These are phyloP conservation scores for Globisporangium orthogonon DNA, from an alignment of 352 stramenopile genomes.

Conservation along the genomic window DNA sequence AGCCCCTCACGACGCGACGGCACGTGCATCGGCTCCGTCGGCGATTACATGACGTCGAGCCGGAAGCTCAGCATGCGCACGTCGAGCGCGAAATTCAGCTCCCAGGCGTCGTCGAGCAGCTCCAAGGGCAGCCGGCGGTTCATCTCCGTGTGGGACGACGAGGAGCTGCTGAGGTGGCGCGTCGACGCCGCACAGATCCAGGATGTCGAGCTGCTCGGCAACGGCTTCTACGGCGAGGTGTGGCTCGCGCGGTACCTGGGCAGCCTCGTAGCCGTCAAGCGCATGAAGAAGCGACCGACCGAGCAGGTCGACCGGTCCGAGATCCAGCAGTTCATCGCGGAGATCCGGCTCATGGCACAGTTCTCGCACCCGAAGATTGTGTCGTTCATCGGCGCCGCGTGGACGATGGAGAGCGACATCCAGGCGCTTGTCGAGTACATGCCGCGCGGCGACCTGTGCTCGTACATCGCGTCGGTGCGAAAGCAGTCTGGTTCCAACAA, in stretches of 20 bases:
- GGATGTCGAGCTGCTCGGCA: conserved; percentile 27
- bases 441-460: conserved; percentile 38
- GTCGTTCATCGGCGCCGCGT: conserved; percentile 38
- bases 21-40: not conserved
- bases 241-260: conserved; percentile 46
- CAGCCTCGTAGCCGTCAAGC: conserved; percentile 44
- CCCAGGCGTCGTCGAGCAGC: not conserved
- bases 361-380: conserved; percentile 48
- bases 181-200: conserved; percentile 34
- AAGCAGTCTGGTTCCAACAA: no score
- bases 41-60: conserved; percentile 5
- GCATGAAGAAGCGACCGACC: conserved; percentile 21
- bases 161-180: conserved; percentile 39
- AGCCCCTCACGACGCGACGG: not conserved
- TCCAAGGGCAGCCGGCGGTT: conserved; percentile 5
- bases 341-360: conserved; percentile 39
- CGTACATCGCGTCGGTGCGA: conserved; percentile 15
- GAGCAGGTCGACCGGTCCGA: conserved; percentile 14
- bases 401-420: conserved; percentile 32
- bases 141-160: conserved; percentile 53
- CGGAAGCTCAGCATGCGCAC: conserved; percentile 3
- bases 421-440: conserved; percentile 51
- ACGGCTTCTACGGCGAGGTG: conserved; percentile 37
- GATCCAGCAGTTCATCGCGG: conserved; percentile 35
- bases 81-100: conserved; percentile 4